These are phyloP conservation scores for Colletotrichum nymphaeae DNA, from an alignment of 2,329 filamentous ascomycete genomes.

Conservation along the genomic window DNA sequence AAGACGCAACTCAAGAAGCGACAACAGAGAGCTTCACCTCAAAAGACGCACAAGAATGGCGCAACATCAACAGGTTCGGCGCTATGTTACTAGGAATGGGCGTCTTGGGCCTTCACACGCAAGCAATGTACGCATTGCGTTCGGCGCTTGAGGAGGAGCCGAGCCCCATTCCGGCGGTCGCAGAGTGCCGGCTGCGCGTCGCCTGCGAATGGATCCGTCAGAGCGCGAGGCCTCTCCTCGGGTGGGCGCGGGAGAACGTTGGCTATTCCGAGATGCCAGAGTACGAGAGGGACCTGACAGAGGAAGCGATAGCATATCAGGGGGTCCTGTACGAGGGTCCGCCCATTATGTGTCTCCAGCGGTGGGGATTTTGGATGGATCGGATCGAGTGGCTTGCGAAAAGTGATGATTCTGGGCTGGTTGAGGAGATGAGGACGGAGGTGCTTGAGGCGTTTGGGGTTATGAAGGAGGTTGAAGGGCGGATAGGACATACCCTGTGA, in stretches of 20 bases:
- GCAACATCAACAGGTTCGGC: neutral
- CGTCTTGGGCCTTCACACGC: neutral
- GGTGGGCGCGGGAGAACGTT: too few relatives aligned
- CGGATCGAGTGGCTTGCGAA: neutral
- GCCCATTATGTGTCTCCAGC: neutral
- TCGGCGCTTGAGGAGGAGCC: too few relatives aligned
- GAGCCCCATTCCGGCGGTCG: too few relatives aligned
- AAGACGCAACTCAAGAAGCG: neutral
- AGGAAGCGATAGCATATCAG: too few relatives aligned
- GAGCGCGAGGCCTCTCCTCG: too few relatives aligned
- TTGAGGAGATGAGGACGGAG: neutral
- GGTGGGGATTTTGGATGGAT: neutral
- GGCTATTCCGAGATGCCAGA: too few relatives aligned
- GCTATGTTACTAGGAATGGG: neutral
- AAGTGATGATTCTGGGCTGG: neutral
- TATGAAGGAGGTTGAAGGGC: neutral
- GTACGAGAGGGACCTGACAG: too few relatives aligned
- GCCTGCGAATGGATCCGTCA: too few relatives aligned
- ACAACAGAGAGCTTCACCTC: neutral
- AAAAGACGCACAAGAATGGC: neutral
- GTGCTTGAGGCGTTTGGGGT: neutral
- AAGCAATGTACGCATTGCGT: too few relatives aligned
- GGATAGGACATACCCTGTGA: neutral
- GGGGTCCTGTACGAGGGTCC: neutral
- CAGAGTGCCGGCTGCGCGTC: too few relatives aligned